Conservation (phyloP, 768 basidiomycete genomes). For the Grammothele lineata region DNA sequence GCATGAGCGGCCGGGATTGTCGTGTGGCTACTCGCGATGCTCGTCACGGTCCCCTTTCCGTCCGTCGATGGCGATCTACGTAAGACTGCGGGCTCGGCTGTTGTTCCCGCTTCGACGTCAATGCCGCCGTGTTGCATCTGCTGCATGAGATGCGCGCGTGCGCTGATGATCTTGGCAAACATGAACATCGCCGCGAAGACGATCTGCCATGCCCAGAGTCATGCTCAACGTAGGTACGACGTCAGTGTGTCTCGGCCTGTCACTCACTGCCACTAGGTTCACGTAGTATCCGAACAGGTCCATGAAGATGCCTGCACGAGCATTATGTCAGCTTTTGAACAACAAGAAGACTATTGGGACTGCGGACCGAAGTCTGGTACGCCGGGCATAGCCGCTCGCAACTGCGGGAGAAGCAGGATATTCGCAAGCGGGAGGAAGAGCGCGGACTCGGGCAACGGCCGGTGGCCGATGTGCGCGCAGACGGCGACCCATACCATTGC, state of each 20-base stretch:
- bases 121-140: too few relatives aligned
- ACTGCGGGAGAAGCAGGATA: slow-evolving; percentile 1
- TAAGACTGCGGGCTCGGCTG: too few relatives aligned
- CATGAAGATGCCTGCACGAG: not conserved
- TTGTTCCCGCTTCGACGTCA: too few relatives aligned
- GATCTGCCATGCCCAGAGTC: too few relatives aligned
- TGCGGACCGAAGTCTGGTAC: not conserved
- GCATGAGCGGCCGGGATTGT: too few relatives aligned
- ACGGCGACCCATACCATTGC: slow-evolving; percentile 2
- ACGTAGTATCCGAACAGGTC: slow-evolving; percentile 4
- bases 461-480: not conserved
- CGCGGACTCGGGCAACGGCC: not conserved
- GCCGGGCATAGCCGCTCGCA: not conserved
- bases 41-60: too few relatives aligned
- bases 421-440: slow-evolving; percentile 1
- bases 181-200: slow-evolving; percentile 1
- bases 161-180: not conserved
- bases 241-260: not conserved
- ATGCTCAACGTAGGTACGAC: too few relatives aligned
- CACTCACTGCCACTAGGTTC: not conserved
- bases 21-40: too few relatives aligned
- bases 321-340: not conserved
- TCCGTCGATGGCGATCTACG: too few relatives aligned
- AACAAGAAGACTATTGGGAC: not conserved
- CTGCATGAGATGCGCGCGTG: too few relatives aligned